These are phyloP conservation scores for Neckera pumila DNA, from an alignment of 225 moss, liverwort and hornwort species.

Conservation along the genomic window DNA sequence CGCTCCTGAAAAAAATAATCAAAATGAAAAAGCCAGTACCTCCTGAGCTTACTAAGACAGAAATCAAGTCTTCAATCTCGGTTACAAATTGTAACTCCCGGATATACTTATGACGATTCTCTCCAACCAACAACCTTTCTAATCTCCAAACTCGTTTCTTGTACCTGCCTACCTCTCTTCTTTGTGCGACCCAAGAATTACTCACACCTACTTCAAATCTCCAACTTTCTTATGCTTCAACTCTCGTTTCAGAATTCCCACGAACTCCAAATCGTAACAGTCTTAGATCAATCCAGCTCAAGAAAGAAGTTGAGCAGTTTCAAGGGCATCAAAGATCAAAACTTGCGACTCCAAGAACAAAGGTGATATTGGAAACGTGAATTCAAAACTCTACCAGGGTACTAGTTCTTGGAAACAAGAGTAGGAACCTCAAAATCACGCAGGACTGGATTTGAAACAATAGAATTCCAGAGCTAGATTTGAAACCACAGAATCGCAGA, in stretches of 20 bases:
- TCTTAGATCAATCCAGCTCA: neutral
- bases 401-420: neutral
- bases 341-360: neutral
- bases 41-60: neutral
- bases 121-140: neutral
- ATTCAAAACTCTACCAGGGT: neutral
- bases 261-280: neutral
- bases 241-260: neutral
- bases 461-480: neutral
- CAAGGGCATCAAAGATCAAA: neutral
- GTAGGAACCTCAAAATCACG: neutral
- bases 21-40: neutral
- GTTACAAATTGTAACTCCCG: too few species aligned
- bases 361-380: neutral
- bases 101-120: neutral
- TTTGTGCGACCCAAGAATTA: neutral
- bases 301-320: neutral
- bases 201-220: neutral
- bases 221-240: neutral
- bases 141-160: neutral
- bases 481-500: neutral
- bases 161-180: neutral
- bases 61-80: neutral
- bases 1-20: neutral
- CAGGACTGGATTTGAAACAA: neutral